These are phyloP conservation scores for Sporisorium scitamineum DNA, from an alignment of 1,284 basidiomycete genomes.

Conservation along the genomic window DNA sequence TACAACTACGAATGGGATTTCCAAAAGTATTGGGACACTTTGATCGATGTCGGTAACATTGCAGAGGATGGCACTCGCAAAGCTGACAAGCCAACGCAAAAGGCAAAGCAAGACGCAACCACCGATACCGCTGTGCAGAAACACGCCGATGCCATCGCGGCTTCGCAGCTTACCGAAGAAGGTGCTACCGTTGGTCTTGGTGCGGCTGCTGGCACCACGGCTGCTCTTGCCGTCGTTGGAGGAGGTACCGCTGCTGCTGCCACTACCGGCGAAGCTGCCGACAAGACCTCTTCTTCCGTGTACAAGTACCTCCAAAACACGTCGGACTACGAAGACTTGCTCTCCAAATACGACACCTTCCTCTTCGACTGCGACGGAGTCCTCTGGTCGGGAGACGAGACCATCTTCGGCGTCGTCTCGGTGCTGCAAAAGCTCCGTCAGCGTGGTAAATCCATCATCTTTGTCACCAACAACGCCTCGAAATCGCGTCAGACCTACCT, in stretches of 20 bases:
- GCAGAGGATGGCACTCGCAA: constrained; percentile 51
- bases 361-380: constrained; percentile 88
- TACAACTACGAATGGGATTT: constrained; percentile 83
- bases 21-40: constrained; percentile 74
- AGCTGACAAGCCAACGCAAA: neutral
- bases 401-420: constrained; percentile 69
- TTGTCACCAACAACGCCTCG: constrained; percentile 98
- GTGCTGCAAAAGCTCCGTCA: constrained; percentile 64
- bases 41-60: constrained; percentile 46
- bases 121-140: constrained; percentile 15
- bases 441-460: constrained; percentile 86
- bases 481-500: constrained; percentile 89
- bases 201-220: constrained; percentile 27
- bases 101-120: neutral
- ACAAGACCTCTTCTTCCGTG: constrained; percentile 1
- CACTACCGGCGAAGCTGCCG: neutral
- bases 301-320: constrained; percentile 51
- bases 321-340: constrained; percentile 49
- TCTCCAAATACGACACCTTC: constrained; percentile 64
- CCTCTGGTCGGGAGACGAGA: constrained; percentile 80
- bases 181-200: constrained; percentile 29
- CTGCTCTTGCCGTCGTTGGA: constrained; percentile 19
- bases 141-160: constrained; percentile 39
- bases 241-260: constrained; percentile 14
- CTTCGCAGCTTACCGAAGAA: constrained; percentile 20